Percentiles rank a stretch among this genome's conserved stretches.
Evolutionary conservation across 2,329 filamentous ascomycete genomes (phyloP).

Genomic region (Diaporthe citri): DNA sequence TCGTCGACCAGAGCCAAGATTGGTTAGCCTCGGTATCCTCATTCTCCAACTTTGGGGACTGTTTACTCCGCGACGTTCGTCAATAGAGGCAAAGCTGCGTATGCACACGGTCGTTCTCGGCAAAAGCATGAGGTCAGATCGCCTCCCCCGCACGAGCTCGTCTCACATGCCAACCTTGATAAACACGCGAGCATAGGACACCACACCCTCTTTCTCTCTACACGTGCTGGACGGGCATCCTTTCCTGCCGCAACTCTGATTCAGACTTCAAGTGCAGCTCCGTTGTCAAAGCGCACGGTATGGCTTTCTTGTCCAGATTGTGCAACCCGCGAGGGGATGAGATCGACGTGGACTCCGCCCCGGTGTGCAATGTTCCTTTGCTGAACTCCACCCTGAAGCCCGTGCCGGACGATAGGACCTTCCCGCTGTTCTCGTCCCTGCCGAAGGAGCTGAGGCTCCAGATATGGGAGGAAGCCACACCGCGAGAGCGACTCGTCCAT

Average conservation of each 20-base stretch:
- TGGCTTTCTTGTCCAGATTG: neutral
- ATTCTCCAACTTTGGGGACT: slow-evolving; percentile 23
- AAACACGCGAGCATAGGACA: neutral
- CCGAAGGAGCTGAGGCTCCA: slow-evolving; percentile 37
- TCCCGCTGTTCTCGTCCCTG: slow-evolving; percentile 19
- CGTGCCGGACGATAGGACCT: neutral
- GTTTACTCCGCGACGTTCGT: neutral
- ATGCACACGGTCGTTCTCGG: neutral
- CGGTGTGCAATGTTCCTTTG: too few species aligned
- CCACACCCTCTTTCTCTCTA: neutral
- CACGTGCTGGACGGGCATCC: too few species aligned
- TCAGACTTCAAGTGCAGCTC: neutral
- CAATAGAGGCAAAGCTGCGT: neutral
- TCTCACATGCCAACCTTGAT: slow-evolving; percentile 18
- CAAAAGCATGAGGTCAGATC: slow-evolving; percentile 2
- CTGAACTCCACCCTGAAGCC: neutral
- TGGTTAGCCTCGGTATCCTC: neutral
- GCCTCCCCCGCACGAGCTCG: slow-evolving; percentile 31
- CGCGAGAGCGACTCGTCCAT: slow-evolving; percentile 34
- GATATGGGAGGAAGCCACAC: slow-evolving; percentile 37
- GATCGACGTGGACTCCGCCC: neutral
- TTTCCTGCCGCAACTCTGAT: neutral
- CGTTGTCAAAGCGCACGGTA: too few species aligned
- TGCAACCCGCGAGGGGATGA: neutral
- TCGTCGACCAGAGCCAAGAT: neutral